Conservation (phyloP, 1,284 basidiomycete species). For the Trichosporon coremiiforme region DNA sequence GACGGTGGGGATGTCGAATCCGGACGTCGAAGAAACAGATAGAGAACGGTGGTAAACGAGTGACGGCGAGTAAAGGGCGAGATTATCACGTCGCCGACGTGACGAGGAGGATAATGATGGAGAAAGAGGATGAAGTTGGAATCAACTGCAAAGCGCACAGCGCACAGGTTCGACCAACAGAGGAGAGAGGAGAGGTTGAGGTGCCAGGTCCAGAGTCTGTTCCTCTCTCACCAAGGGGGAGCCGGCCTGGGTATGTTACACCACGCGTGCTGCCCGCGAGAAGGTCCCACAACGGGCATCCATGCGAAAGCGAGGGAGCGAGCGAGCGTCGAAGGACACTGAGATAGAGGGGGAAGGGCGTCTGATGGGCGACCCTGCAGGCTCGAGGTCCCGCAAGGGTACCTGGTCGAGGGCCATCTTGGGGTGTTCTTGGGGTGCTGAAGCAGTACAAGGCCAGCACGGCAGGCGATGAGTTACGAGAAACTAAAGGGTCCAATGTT, state of each 20-base stretch:
- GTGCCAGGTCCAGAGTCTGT: neutral
- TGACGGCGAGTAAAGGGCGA: conserved; percentile 9
- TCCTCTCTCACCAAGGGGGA: neutral
- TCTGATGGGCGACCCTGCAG: neutral
- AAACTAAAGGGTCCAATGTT: neutral
- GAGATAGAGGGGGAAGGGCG: neutral
- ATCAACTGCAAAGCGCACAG: conserved; percentile 14
- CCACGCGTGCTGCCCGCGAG: neutral
- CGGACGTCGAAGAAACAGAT: conserved; percentile 10
- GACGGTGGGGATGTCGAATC: neutral
- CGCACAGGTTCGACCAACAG: conserved; percentile 10
- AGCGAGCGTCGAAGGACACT: neutral
- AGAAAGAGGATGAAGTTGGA: conserved; percentile 1
- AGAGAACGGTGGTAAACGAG: conserved; percentile 7
- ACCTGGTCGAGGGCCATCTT: neutral
- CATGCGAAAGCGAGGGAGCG: conserved; percentile 4
- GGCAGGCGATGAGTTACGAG: neutral
- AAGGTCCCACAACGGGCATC: neutral
- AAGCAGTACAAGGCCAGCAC: neutral
- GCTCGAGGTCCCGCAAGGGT: conserved; percentile 10
- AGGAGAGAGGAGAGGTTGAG: neutral
- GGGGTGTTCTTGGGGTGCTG: neutral
- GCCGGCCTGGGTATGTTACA: conserved; percentile 2
- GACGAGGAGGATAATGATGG: conserved; percentile 10
- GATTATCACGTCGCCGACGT: conserved; percentile 16